A percentile compares a stretch with the other conserved stretches of the same genome.
Evolutionary conservation across 768 basidiomycete species (phyloP).

Genomic region (Cystobasidium onofrii): DNA sequence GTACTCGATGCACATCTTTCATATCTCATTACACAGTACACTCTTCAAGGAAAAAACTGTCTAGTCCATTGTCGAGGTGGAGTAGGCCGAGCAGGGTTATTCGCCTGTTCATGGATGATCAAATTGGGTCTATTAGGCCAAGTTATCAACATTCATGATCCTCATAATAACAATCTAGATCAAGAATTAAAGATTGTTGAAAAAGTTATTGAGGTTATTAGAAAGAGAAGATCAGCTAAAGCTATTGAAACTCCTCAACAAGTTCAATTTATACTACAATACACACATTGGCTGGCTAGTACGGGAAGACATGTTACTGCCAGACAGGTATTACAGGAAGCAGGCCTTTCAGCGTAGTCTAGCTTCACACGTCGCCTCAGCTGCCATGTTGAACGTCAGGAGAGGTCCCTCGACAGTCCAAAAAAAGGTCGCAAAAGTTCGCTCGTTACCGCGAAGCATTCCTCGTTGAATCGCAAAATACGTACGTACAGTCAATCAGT

Average conservation of each 20-base stretch:
- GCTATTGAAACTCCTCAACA: constrained; percentile 92
- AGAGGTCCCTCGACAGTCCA: too few species aligned
- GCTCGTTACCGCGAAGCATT: too few species aligned
- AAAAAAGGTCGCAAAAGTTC: too few species aligned
- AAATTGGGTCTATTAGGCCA: constrained; percentile 68
- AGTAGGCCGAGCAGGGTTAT: constrained; percentile 81
- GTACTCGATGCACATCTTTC: constrained; percentile 61
- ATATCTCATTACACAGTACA: constrained; percentile 61
- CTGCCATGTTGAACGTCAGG: too few species aligned
- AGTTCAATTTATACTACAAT: constrained; percentile 71
- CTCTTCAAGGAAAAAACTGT: constrained; percentile 61
- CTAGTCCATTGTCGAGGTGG: constrained; percentile 90
- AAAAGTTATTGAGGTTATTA: constrained; percentile 62
- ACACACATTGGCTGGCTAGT: constrained; percentile 55
- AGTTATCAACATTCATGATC: constrained; percentile 37
- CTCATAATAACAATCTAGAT: constrained; percentile 37
- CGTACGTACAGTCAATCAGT: too few species aligned
- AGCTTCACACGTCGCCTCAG: too few species aligned
- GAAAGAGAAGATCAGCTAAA: constrained; percentile 60
- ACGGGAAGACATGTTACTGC: background rate
- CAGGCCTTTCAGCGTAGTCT: background rate
- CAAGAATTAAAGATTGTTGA: constrained; percentile 63
- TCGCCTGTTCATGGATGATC: constrained; percentile 86
- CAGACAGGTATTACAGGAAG: constrained; percentile 9
- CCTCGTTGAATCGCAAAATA: too few species aligned